phyloP scores from a whole-genome alignment of 2,329 filamentous ascomycete species.

The Curvularia lunata region DNA sequence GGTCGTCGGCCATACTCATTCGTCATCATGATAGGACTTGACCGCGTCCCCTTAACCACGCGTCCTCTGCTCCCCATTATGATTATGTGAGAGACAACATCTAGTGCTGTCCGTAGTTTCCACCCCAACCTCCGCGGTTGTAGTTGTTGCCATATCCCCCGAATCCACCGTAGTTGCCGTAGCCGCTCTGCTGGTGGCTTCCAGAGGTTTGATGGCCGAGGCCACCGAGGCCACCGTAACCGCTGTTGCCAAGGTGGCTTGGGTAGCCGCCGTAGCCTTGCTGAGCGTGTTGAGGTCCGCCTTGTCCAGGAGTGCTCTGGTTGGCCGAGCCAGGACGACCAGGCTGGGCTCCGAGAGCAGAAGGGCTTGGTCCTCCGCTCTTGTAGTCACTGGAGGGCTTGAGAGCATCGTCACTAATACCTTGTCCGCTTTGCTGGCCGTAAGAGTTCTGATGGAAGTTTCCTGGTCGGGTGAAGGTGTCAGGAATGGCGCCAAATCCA shows the following conservation, averaged over 20 bases:
- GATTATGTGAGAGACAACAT: slow-evolving; percentile 3
- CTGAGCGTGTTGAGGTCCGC: slow-evolving; percentile 62
- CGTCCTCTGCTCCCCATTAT: slow-evolving; percentile 12
- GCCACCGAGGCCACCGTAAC: slow-evolving; percentile 62
- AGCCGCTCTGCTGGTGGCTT: slow-evolving; percentile 53
- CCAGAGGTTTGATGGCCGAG: slow-evolving; percentile 57
- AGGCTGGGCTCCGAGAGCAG: slow-evolving; percentile 62
- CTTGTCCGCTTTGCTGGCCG: slow-evolving; percentile 55
- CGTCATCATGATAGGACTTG: slow-evolving; percentile 31
- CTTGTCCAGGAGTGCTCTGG: slow-evolving; percentile 62
- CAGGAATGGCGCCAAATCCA: slow-evolving; percentile 61
- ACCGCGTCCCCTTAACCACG: slow-evolving; percentile 24
- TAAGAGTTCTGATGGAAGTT: slow-evolving; percentile 60
- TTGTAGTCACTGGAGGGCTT: slow-evolving; percentile 66
- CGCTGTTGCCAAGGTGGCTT: slow-evolving; percentile 55
- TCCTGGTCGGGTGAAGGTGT: slow-evolving; percentile 65
- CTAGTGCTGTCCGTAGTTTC: slow-evolving; percentile 54
- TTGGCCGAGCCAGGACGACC: slow-evolving; percentile 68
- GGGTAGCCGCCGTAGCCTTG: slow-evolving; percentile 65
- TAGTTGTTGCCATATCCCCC: slow-evolving; percentile 51
- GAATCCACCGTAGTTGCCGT: slow-evolving; percentile 53
- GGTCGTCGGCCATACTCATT: slow-evolving; percentile 34
- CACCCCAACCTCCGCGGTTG: slow-evolving; percentile 57
- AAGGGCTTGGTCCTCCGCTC: slow-evolving; percentile 64
- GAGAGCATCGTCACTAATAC: slow-evolving; percentile 58